phyloP scores from a whole-genome alignment of 2,329 filamentous ascomycete genomes.

The Plectosphaerella cucumerina region DNA sequence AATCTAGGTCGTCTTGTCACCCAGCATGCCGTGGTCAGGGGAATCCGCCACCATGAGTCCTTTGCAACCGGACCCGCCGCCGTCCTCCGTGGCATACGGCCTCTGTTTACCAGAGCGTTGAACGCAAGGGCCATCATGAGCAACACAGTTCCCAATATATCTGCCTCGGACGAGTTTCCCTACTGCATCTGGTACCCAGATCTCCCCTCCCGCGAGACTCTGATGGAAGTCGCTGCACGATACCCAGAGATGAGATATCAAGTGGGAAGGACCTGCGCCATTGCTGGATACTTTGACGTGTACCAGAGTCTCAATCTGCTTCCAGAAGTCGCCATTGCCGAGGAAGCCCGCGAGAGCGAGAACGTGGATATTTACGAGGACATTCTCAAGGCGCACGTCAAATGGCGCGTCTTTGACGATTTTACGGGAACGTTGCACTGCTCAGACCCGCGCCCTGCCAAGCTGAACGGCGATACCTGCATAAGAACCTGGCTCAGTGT shows the following conservation, averaged over 20 bases:
- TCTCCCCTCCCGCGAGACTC: slow-evolving; percentile 27
- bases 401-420: slow-evolving; percentile 32
- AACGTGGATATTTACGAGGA: slow-evolving; percentile 21
- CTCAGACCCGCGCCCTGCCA: slow-evolving; percentile 4
- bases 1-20: background rate
- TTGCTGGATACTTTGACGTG: slow-evolving; percentile 28
- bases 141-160: slow-evolving; percentile 23
- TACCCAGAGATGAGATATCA: slow-evolving; percentile 31
- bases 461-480: slow-evolving; percentile 30
- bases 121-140: slow-evolving; percentile 33
- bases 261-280: slow-evolving; percentile 33
- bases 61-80: background rate
- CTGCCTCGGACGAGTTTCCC: slow-evolving; percentile 17
- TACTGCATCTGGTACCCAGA: slow-evolving; percentile 40
- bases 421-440: slow-evolving; percentile 19
- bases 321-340: slow-evolving; percentile 33
- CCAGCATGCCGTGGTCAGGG: background rate
- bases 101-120: slow-evolving; percentile 10
- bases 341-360: slow-evolving; percentile 30
- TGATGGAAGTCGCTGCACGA: slow-evolving; percentile 21
- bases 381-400: slow-evolving; percentile 20
- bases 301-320: slow-evolving; percentile 30
- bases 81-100: background rate
- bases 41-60: background rate
- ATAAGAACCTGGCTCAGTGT: slow-evolving; percentile 11